Percentiles rank a stretch among this genome's conserved stretches.
Conservation (phyloP, 108 stramenopile genomes). For the Pseudonitzschia multistriata region DNA sequence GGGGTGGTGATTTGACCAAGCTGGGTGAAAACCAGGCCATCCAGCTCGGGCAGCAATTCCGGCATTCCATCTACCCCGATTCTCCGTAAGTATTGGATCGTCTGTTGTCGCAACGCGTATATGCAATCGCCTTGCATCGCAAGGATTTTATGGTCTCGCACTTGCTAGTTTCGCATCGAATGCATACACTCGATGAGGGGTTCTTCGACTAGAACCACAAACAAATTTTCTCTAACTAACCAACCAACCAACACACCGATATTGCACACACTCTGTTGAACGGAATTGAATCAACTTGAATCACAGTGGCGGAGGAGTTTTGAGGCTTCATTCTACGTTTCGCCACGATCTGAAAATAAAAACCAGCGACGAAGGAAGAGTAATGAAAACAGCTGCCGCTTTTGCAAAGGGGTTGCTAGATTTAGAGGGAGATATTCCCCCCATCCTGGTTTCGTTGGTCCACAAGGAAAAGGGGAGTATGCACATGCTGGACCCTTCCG, state of each 20-base stretch:
- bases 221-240: too few relatives aligned
- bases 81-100: conserved; percentile 25
- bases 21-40: conserved; percentile 90
- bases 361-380: conserved; percentile 96
- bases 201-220: too few relatives aligned
- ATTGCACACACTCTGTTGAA: neutral
- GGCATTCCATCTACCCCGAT: conserved; percentile 90
- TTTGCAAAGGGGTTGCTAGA: conserved; percentile 95
- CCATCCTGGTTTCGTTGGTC: conserved; percentile 95
- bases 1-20: conserved; percentile 97
- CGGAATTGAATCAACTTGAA: too few relatives aligned
- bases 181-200: too few relatives aligned
- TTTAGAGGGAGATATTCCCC: conserved; percentile 97
- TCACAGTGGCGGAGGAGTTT: conserved; percentile 85
- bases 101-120: too few relatives aligned
- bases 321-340: conserved; percentile 97
- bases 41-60: conserved; percentile 84
- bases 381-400: conserved; percentile 99
- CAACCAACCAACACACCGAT: too few relatives aligned
- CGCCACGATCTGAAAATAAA: conserved; percentile 99
- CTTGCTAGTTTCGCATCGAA: too few relatives aligned
- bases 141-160: too few relatives aligned
- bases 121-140: too few relatives aligned
- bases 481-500: conserved; percentile 94
- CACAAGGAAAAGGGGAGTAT: conserved; percentile 89